Evolutionary conservation across 2,329 filamentous ascomycete species (phyloP).

Genomic region (Colletotrichum endophyticum): DNA sequence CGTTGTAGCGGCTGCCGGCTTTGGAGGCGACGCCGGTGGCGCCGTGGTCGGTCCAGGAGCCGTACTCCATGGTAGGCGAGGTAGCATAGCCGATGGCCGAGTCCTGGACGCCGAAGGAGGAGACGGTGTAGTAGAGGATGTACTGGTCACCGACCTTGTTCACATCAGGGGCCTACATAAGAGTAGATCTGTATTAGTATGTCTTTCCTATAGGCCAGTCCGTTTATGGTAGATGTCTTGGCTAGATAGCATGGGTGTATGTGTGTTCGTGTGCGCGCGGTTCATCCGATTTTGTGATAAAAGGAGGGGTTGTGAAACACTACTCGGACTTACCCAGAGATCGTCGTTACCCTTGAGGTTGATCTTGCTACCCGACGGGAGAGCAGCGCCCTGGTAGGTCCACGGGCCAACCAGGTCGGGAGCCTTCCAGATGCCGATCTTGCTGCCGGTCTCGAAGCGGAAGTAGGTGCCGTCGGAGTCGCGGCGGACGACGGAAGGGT

Average conservation of each 20-base stretch:
- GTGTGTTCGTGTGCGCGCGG: not conserved
- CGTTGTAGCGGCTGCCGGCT: constrained; percentile 54
- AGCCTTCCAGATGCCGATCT: constrained; percentile 43
- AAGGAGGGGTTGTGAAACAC: too few species aligned
- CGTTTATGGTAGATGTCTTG: not conserved
- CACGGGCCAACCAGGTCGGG: constrained; percentile 44
- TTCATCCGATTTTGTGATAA: not conserved
- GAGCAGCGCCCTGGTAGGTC: constrained; percentile 44
- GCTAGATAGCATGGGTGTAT: not conserved
- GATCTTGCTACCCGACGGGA: constrained; percentile 43
- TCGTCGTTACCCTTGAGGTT: constrained; percentile 43
- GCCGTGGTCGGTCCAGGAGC: constrained; percentile 66
- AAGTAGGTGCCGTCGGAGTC: constrained; percentile 44
- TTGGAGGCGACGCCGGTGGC: constrained; percentile 54
- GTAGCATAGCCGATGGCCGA: constrained; percentile 65
- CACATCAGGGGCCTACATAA: constrained; percentile 65
- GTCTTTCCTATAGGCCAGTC: not conserved
- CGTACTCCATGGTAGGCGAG: constrained; percentile 51
- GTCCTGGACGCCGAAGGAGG: constrained; percentile 63
- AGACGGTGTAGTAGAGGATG: constrained; percentile 74
- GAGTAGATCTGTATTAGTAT: not conserved
- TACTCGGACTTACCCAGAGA: constrained; percentile 42
- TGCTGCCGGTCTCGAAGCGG: constrained; percentile 45
- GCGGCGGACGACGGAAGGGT: constrained; percentile 42
- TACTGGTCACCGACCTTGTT: constrained; percentile 60